Conservation (phyloP, 108 stramenopile species). For the Fistulifera pelliculosa region DNA sequence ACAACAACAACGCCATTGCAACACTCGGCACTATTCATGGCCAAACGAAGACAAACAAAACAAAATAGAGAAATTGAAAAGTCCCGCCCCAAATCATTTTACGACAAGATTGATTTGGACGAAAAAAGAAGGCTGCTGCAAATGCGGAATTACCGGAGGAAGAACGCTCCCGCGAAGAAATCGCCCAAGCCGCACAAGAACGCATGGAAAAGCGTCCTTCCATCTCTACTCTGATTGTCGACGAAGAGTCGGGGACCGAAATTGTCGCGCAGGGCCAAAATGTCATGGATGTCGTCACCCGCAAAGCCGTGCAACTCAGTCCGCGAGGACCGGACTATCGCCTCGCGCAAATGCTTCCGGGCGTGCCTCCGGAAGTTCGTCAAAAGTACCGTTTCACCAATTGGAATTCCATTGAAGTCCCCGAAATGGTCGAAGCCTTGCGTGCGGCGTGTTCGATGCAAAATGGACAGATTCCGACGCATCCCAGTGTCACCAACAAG, state of each 20-base stretch:
- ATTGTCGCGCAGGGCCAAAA: constrained; percentile 63
- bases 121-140: not conserved
- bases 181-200: constrained; percentile 27
- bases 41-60: constrained; percentile 1
- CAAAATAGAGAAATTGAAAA: constrained; percentile 8
- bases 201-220: constrained; percentile 46
- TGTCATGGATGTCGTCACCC: constrained; percentile 80
- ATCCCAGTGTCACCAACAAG: constrained; percentile 54
- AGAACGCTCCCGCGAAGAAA: constrained; percentile 29
- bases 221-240: constrained; percentile 58
- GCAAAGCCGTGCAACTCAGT: constrained; percentile 60
- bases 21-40: too few species aligned
- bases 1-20: too few species aligned
- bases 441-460: constrained; percentile 49
- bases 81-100: constrained; percentile 5
- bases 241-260: constrained; percentile 77
- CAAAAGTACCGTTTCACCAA: constrained; percentile 44
- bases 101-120: not conserved
- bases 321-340: constrained; percentile 62
- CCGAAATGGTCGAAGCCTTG: constrained; percentile 52
- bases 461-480: constrained; percentile 36
- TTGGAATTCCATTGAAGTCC: constrained; percentile 53
- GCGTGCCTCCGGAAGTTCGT: constrained; percentile 55
- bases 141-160: constrained; percentile 14
- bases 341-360: constrained; percentile 81